Evolutionary conservation across 805 yeast species (phyloP).

Genomic region (Wickerhamiella australiensis): DNA sequence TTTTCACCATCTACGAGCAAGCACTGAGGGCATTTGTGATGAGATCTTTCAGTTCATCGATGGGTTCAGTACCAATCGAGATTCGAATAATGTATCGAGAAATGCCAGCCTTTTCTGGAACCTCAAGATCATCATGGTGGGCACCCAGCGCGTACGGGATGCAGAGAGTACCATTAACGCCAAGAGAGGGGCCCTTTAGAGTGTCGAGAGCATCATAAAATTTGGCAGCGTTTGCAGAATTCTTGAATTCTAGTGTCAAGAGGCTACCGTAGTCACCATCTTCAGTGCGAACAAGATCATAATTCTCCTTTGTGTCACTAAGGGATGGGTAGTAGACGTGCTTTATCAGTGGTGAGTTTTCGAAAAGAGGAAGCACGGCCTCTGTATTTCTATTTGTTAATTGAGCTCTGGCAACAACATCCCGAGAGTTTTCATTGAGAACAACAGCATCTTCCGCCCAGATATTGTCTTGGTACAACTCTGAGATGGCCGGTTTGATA

Average conservation of each 20-base stretch:
- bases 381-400: slow-evolving; percentile 14
- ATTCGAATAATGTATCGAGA: slow-evolving; percentile 61
- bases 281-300: slow-evolving; percentile 46
- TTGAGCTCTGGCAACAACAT: slow-evolving; percentile 44
- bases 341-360: slow-evolving; percentile 35
- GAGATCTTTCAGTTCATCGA: slow-evolving; percentile 37
- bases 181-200: slow-evolving; percentile 77
- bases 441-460: slow-evolving; percentile 77
- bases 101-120: slow-evolving; percentile 65
- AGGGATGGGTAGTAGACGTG: slow-evolving; percentile 50
- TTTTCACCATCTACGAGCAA: background rate
- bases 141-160: slow-evolving; percentile 78
- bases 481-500: slow-evolving; percentile 37
- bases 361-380: slow-evolving; percentile 5
- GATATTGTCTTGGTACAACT: slow-evolving; percentile 42
- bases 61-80: slow-evolving; percentile 70
- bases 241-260: slow-evolving; percentile 53
- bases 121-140: slow-evolving; percentile 65
- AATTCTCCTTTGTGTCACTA: slow-evolving; percentile 25
- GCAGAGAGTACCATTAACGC: slow-evolving; percentile 70
- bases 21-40: slow-evolving; percentile 37
- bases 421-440: slow-evolving; percentile 69
- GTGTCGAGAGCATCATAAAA: slow-evolving; percentile 55
- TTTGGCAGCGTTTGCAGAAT: slow-evolving; percentile 44
- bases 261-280: slow-evolving; percentile 80